Percentiles rank a stretch among this genome's conserved stretches.
Conservation (phyloP, 164 flowering plant species). For the Dillenia turbinata region DNA sequence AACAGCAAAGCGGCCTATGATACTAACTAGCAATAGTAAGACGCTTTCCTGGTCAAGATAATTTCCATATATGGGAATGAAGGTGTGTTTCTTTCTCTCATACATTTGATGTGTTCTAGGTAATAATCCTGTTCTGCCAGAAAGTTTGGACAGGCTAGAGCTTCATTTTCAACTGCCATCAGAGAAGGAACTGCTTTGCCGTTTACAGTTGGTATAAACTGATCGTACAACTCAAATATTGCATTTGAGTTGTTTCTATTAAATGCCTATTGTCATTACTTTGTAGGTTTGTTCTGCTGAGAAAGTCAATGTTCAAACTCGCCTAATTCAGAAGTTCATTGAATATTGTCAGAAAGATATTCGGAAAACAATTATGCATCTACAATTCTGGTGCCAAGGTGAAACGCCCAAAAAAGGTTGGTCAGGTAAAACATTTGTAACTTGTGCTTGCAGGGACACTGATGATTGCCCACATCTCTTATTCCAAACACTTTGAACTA, state of each 20-base stretch:
- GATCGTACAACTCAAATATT: neutral
- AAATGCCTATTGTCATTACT: neutral
- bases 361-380: conserved; percentile 75
- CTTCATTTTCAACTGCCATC: conserved; percentile 60
- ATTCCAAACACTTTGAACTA: too few relatives aligned
- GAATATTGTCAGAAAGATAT: conserved; percentile 66
- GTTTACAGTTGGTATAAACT: conserved; percentile 45
- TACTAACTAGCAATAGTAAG: conserved; percentile 91
- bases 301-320: conserved; percentile 36
- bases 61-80: neutral
- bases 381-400: conserved; percentile 97
- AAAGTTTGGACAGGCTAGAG: conserved; percentile 56
- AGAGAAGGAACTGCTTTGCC: conserved; percentile 47
- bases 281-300: conserved; percentile 81
- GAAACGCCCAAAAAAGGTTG: conserved; percentile 40
- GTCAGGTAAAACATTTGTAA: neutral
- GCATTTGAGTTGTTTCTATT: conserved; percentile 6
- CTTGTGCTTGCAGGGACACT: too few relatives aligned
- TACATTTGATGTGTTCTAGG: conserved; percentile 32
- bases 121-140: conserved; percentile 57
- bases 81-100: neutral
- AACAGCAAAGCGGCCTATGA: conserved; percentile 83
- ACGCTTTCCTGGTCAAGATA: conserved; percentile 5
- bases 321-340: conserved; percentile 43
- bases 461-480: too few relatives aligned